Conservation (phyloP, 2,329 filamentous ascomycete species). For the Claviceps sp. region DNA sequence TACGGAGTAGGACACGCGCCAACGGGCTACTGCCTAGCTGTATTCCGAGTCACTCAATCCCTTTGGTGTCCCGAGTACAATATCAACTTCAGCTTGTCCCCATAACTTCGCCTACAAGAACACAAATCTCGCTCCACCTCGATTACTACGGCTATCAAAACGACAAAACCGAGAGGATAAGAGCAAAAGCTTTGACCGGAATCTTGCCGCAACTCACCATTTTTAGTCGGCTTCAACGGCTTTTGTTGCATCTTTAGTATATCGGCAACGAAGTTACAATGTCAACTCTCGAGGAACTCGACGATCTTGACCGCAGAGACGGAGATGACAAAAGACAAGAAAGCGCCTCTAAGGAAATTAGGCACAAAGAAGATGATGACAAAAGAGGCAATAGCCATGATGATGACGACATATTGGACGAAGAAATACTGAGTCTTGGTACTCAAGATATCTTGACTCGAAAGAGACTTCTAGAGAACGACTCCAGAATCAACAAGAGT, state of each 20-base stretch:
- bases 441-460: constrained; percentile 91
- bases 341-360: constrained; percentile 19
- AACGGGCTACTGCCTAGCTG: constrained; percentile 11
- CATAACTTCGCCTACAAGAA: neutral
- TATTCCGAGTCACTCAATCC: neutral
- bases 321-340: constrained; percentile 52
- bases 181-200: too few species aligned
- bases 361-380: constrained; percentile 41
- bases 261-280: constrained; percentile 31
- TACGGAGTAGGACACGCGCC: constrained; percentile 4
- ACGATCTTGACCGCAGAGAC: constrained; percentile 71
- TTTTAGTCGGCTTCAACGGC: neutral
- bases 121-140: neutral
- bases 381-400: constrained; percentile 73
- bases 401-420: constrained; percentile 74
- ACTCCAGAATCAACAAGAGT: constrained; percentile 96
- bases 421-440: constrained; percentile 83
- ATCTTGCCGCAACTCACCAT: too few species aligned
- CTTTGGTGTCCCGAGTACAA: neutral
- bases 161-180: neutral
- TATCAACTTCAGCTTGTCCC: neutral
- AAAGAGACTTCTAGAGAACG: constrained; percentile 87
- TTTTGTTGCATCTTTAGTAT: neutral
- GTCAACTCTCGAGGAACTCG: constrained; percentile 86
- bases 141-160: neutral